A percentile compares a stretch with the other conserved stretches of the same genome.
These are phyloP conservation scores for Bonia amplexicaulis DNA, from an alignment of 176 grass and related monocot genomes.

Conservation along the genomic window DNA sequence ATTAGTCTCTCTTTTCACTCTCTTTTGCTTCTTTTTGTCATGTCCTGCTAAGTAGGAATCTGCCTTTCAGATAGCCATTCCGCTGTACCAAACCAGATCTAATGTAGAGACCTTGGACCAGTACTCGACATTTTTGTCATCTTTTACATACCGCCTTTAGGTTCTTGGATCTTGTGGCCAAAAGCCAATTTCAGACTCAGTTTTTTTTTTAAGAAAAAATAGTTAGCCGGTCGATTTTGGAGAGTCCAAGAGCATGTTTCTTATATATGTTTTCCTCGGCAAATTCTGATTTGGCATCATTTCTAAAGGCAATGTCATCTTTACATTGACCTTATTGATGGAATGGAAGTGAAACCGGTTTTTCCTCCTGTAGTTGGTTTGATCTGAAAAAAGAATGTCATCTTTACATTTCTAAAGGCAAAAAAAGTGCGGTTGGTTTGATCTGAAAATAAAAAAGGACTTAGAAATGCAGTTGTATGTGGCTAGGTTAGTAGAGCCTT, in stretches of 20 bases:
- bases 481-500: background rate
- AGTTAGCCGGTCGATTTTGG: background rate
- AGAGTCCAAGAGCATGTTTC: background rate
- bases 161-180: background rate
- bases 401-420: too few relatives aligned
- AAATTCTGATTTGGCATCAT: background rate
- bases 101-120: background rate
- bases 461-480: background rate
- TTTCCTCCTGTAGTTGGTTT: background rate
- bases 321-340: background rate
- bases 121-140: background rate
- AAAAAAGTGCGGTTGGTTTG: too few relatives aligned
- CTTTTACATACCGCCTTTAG: background rate
- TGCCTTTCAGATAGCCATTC: background rate
- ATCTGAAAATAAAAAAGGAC: background rate
- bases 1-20: background rate
- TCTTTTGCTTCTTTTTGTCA: background rate
- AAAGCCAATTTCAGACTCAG: background rate
- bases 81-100: background rate
- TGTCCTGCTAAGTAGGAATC: background rate
- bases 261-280: background rate
- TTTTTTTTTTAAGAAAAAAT: background rate
- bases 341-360: background rate
- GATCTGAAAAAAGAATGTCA: background rate
- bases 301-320: background rate